phyloP scores from a whole-genome alignment of 176 grass and related monocot species.

The Puccinellia tenuiflora region DNA sequence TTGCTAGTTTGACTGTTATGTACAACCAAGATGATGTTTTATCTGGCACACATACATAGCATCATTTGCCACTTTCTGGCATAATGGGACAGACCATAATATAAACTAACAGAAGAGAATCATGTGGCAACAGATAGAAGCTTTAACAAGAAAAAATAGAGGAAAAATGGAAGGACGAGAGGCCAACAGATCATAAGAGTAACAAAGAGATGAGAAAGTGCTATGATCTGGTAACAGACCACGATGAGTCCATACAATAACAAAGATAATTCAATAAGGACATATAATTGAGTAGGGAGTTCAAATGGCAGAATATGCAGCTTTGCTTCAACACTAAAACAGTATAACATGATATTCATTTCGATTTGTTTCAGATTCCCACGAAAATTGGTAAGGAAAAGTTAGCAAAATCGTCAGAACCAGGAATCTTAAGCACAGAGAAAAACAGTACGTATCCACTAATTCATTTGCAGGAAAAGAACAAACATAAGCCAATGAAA shows the following conservation, averaged over 20 bases:
- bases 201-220: background rate
- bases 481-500: background rate
- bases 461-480: background rate
- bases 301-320: background rate
- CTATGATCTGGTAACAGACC: background rate
- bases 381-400: background rate
- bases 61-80: background rate
- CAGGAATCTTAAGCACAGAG: background rate
- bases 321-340: slow-evolving; percentile 2
- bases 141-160: background rate
- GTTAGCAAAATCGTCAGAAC: background rate
- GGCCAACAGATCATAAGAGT: background rate
- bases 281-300: background rate
- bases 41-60: background rate
- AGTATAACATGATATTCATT: background rate
- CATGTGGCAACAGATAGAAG: background rate
- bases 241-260: background rate
- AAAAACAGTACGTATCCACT: background rate
- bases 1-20: background rate
- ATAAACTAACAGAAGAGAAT: background rate
- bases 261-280: background rate
- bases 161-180: background rate
- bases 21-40: background rate
- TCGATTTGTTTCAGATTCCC: slow-evolving; percentile 7
- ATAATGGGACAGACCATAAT: background rate